These are phyloP conservation scores for Xylona heveae DNA, from an alignment of 495 filamentous ascomycete species.

Conservation along the genomic window DNA sequence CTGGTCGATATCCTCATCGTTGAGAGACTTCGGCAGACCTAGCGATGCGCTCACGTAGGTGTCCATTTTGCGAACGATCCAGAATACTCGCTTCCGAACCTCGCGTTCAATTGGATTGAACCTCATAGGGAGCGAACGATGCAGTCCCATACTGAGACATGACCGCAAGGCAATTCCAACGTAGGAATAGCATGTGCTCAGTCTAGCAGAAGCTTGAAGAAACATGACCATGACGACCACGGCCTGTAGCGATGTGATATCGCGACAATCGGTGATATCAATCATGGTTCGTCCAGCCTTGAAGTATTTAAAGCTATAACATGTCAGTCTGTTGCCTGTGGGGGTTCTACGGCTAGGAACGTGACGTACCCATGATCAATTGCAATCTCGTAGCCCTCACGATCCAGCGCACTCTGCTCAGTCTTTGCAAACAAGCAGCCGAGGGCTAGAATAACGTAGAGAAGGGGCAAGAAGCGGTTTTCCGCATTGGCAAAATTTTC, in stretches of 20 bases:
- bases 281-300: constrained; percentile 7
- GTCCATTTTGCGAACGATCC: constrained; percentile 8
- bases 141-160: constrained; percentile 10
- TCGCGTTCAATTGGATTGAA: constrained; percentile 10
- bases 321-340: constrained; percentile 7
- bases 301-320: constrained; percentile 6
- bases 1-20: constrained; percentile 10
- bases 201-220: constrained; percentile 7
- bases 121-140: constrained; percentile 4
- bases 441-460: constrained; percentile 68
- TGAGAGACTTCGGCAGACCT: constrained; percentile 6
- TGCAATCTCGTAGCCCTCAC: constrained; percentile 4
- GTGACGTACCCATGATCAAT: constrained; percentile 5
- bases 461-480: constrained; percentile 57
- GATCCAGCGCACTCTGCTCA: constrained; percentile 7
- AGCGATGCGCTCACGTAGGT: constrained; percentile 8
- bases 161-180: constrained; percentile 8
- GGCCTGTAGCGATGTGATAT: constrained; percentile 7
- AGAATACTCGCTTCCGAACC: constrained; percentile 8
- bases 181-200: constrained; percentile 9
- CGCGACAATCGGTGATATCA: constrained; percentile 8
- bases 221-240: constrained; percentile 11
- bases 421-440: constrained; percentile 58
- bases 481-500: constrained; percentile 55
- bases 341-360: not conserved